Conservation (phyloP, 495 filamentous ascomycete species). For the Glutinoglossum americanum region DNA sequence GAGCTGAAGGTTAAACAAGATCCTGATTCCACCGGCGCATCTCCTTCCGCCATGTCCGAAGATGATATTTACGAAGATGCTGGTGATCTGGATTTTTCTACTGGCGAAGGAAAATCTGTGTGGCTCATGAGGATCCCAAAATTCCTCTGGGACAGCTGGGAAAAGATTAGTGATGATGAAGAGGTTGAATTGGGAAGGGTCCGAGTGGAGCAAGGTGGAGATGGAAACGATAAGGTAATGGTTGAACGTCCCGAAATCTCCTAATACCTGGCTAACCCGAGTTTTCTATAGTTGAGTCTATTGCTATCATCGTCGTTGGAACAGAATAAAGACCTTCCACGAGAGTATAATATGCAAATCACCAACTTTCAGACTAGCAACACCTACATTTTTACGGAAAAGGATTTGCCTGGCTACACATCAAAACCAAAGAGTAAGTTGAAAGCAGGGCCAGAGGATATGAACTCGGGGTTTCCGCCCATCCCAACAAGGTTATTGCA, state of each 20-base stretch:
- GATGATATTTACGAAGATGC: slow-evolving; percentile 75
- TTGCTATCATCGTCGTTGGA: slow-evolving; percentile 21
- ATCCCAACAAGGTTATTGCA: slow-evolving; percentile 18
- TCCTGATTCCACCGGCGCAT: slow-evolving; percentile 31
- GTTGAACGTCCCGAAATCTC: neutral
- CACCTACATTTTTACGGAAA: slow-evolving; percentile 77
- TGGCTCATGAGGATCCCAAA: slow-evolving; percentile 61
- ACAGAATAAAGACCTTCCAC: slow-evolving; percentile 45
- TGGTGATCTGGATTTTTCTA: slow-evolving; percentile 59
- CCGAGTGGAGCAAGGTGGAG: slow-evolving; percentile 33
- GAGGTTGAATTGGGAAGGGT: slow-evolving; percentile 56
- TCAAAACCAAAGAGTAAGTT: slow-evolving; percentile 8
- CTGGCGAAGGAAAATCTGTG: slow-evolving; percentile 25
- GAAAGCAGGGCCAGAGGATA: slow-evolving; percentile 2
- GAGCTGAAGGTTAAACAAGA: slow-evolving; percentile 39
- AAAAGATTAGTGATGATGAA: slow-evolving; percentile 33
- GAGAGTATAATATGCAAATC: slow-evolving; percentile 60
- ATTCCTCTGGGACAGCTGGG: slow-evolving; percentile 54
- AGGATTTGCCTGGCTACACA: slow-evolving; percentile 58
- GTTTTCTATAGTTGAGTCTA: slow-evolving; percentile 14
- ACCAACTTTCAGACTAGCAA: slow-evolving; percentile 43
- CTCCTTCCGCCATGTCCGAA: slow-evolving; percentile 40
- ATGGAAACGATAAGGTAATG: slow-evolving; percentile 10
- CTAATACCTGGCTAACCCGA: neutral
- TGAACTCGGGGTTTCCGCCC: neutral